Evolutionary conservation across 2,329 filamentous ascomycete genomes (phyloP), one percentile per base, ranked within the genome.

Genomic region (Aspergillus fumigatus): DNA sequence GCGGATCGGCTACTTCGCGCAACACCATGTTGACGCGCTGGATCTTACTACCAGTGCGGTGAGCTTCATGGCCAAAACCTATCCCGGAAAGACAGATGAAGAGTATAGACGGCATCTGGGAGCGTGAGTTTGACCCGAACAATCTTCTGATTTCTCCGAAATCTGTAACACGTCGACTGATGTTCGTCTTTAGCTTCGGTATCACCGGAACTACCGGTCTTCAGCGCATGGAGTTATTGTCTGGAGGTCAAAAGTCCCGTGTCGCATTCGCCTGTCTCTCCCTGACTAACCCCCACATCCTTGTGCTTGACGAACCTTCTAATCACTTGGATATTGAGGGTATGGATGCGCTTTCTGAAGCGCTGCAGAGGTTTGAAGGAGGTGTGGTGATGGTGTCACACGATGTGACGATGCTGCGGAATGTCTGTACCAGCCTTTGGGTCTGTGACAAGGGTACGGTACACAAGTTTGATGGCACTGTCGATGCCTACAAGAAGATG

Each of bases 311-410:
- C 83, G 94, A 99, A 76, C 94, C 94, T 73, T 96, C 91, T 62
- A 99, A 99, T 80, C 94, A 99, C 76, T 80, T 99, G 67, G 94
- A 99, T 84, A 97, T 99, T 66, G 94, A 99, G 75, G 94, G 94
- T 62, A 97, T 99, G 94, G 94, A 99, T 74, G 93, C 94, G 10
- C 80, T 99, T 52, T 88, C 90, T 4, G 86, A 88, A 29, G 94
- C 94, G 17, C 80, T 99, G 65, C 83, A 86, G 65, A 84, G 87
- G 62, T 99, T 97, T 78, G 84, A 96, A 77, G 94, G 94, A 59
- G 94, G 94, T 73, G 92, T 99, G 55, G 80, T 99, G 67, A 97
- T 99, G 92, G 94, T 99, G 56, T 96, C 90, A 70, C 94, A 99
- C 88, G 94, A 99, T 72, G 94, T 99, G 53, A 97, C 94, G 1